phyloP scores from a whole-genome alignment of 2,329 filamentous ascomycete genomes.

The Phyllosticta citriasiana region DNA sequence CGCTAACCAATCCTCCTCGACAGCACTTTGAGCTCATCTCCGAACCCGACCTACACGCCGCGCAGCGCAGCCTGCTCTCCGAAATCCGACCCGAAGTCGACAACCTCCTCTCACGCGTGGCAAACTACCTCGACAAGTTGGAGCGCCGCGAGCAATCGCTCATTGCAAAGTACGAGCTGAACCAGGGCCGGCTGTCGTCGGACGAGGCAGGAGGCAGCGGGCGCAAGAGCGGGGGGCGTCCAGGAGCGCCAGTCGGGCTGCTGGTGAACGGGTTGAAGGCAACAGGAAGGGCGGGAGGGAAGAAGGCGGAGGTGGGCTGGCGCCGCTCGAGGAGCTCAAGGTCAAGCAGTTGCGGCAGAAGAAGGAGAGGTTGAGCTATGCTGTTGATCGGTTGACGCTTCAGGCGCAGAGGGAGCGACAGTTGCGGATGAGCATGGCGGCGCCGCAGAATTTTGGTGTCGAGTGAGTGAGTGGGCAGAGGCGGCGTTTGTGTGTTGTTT shows the following conservation, averaged over 20 bases:
- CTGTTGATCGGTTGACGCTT: slow-evolving; percentile 74
- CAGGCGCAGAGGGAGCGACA: slow-evolving; percentile 70
- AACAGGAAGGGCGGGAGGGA: too few species aligned
- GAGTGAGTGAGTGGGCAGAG: not conserved
- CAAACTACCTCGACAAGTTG: slow-evolving; percentile 71
- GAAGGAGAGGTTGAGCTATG: slow-evolving; percentile 77
- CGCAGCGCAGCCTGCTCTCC: slow-evolving; percentile 73
- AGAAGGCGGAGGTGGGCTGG: slow-evolving; percentile 12
- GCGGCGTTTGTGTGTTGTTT: not conserved
- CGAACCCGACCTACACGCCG: slow-evolving; percentile 68
- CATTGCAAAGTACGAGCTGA: slow-evolving; percentile 71
- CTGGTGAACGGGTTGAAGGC: not conserved
- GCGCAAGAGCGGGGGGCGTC: slow-evolving; percentile 10
- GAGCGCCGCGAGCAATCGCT: slow-evolving; percentile 74
- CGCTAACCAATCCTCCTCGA: not conserved
- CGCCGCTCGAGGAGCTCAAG: slow-evolving; percentile 42
- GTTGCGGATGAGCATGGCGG: slow-evolving; percentile 62
- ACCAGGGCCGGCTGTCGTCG: slow-evolving; percentile 58
- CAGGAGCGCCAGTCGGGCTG: slow-evolving; percentile 2
- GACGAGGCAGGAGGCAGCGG: slow-evolving; percentile 22
- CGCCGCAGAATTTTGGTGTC: slow-evolving; percentile 27
- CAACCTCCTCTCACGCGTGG: slow-evolving; percentile 69
- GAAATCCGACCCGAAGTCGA: slow-evolving; percentile 84
- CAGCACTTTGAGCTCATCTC: slow-evolving; percentile 91
- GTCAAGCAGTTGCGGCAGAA: slow-evolving; percentile 65